Conservation (phyloP, 169 alveolate genomes). For the Plasmodium reichenowi region DNA sequence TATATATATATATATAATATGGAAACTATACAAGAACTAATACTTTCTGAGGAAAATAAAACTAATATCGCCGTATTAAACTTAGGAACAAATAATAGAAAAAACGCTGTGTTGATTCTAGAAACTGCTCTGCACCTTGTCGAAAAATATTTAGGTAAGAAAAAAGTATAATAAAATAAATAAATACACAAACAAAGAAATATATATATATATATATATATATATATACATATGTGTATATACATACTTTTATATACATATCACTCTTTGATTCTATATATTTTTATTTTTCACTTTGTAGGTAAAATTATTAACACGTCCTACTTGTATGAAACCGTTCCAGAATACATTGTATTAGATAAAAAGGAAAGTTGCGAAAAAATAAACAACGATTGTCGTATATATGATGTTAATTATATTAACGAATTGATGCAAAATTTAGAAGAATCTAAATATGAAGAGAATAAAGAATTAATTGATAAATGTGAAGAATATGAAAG, state of each 20-base stretch:
- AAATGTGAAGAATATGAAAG: slow-evolving; percentile 29
- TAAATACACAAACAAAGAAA: neutral
- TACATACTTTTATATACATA: neutral
- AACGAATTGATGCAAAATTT: slow-evolving; percentile 6
- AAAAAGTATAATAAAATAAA: neutral
- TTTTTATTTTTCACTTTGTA: slow-evolving; percentile 11
- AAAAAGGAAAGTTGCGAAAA: slow-evolving; percentile 5
- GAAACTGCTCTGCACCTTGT: slow-evolving; percentile 51
- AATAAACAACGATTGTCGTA: neutral
- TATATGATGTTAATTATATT: slow-evolving; percentile 5
- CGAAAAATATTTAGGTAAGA: slow-evolving; percentile 52
- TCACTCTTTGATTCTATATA: neutral
- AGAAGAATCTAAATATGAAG: slow-evolving; percentile 44
- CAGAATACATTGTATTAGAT: slow-evolving; percentile 45
- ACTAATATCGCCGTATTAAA: slow-evolving; percentile 59
- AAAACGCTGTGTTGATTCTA: slow-evolving; percentile 27
- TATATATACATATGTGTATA: neutral
- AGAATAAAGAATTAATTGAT: slow-evolving; percentile 15
- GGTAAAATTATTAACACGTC: slow-evolving; percentile 62
- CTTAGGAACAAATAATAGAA: slow-evolving; percentile 53
- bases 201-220: neutral
- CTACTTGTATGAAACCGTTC: slow-evolving; percentile 52
- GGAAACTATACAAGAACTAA: too few species aligned
- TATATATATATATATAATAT: too few species aligned
- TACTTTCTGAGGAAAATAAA: neutral